Percentiles rank a stretch among this genome's conserved stretches.
Conservation (phyloP, 2,329 filamentous ascomycete genomes). For the Calonectria naviculata region DNA sequence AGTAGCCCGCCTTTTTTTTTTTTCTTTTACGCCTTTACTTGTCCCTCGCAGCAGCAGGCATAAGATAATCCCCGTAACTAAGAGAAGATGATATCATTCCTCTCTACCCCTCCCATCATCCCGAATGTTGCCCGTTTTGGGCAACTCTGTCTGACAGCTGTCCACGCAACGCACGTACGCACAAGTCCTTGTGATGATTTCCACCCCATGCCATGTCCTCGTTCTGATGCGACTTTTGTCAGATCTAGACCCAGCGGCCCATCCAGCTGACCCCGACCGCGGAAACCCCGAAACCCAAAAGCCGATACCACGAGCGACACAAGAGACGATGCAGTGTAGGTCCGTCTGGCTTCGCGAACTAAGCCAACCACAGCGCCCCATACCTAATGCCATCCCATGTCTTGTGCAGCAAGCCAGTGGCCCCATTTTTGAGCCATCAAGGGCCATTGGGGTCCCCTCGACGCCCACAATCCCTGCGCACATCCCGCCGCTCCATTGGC, state of each 20-base stretch:
- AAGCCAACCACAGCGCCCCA: background rate
- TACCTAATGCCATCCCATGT: slow-evolving; percentile 1
- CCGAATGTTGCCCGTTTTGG: background rate
- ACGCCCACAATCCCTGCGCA: slow-evolving; percentile 14
- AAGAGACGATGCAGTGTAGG: background rate
- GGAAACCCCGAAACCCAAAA: slow-evolving; percentile 4
- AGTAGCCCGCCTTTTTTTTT: background rate
- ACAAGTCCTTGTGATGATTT: slow-evolving; percentile 1
- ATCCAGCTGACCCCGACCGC: background rate
- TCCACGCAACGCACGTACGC: background rate
- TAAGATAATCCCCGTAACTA: background rate
- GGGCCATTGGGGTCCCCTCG: background rate
- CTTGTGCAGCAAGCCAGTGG: background rate
- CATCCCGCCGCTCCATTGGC: slow-evolving; percentile 24
- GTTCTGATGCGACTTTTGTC: slow-evolving; percentile 1
- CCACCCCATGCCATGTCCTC: background rate
- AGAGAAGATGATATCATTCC: background rate
- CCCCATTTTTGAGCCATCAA: background rate
- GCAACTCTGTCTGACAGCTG: background rate
- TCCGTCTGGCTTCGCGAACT: background rate
- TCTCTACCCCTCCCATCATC: background rate
- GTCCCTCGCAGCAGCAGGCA: background rate
- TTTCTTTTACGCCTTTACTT: background rate
- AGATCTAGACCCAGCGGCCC: slow-evolving; percentile 3
- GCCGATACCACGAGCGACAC: background rate